A percentile compares a stretch with the other conserved stretches of the same genome.
phyloP scores from a whole-genome alignment of 1,284 basidiomycete species.

The Rhodotorula sp. region DNA sequence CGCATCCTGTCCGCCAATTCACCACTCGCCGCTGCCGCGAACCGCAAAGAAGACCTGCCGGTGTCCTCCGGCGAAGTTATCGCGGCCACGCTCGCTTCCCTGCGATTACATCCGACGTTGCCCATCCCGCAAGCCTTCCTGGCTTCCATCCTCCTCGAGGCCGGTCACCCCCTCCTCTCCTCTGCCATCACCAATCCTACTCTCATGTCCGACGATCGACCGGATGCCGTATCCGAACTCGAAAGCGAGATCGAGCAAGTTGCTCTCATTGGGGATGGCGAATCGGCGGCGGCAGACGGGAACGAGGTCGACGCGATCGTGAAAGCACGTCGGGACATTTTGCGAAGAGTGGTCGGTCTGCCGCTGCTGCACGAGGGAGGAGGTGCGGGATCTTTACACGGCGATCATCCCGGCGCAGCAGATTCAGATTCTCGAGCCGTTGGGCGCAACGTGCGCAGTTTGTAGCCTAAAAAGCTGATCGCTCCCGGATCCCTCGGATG shows the following conservation, averaged over 20 bases:
- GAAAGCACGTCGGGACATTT: neutral
- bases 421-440: neutral
- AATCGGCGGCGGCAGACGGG: neutral
- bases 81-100: constrained; percentile 8
- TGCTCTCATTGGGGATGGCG: neutral
- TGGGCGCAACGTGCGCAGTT: neutral
- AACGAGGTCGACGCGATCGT: neutral
- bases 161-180: neutral
- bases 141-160: neutral
- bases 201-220: neutral
- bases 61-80: neutral
- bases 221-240: neutral
- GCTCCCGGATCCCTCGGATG: too few species aligned
- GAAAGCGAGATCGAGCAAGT: neutral
- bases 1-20: constrained; percentile 18
- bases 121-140: constrained; percentile 4
- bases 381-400: neutral
- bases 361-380: neutral
- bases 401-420: neutral
- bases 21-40: neutral
- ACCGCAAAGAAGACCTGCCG: neutral
- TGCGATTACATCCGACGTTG: constrained; percentile 10
- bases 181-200: neutral
- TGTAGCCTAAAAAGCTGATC: neutral
- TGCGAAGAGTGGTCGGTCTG: neutral